Evolutionary conservation across 352 stramenopile species (phyloP), one percentile per base, ranked within the genome.

Genomic region (Phytopythium oedochilum): DNA sequence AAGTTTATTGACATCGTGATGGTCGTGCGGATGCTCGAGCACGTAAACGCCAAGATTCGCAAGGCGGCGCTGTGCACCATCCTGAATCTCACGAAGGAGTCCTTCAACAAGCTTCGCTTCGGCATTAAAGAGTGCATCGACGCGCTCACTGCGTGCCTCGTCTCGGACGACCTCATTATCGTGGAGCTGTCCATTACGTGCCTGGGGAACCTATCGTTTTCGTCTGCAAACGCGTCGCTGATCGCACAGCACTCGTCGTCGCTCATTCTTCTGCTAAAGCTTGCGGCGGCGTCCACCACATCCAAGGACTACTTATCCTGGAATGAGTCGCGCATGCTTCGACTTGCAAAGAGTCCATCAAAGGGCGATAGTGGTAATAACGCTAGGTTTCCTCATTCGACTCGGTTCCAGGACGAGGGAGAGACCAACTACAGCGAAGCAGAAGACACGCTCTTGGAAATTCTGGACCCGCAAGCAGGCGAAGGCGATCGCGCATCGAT

Each of bases 71-170:
- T 92, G 31, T 57, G 72, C 14, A 75, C 82, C 5, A 64, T 87
- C 3, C 45, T 81, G 2, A 70, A 87, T 59, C 55, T 90, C 10
- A 92, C 80, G 5, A 84, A 83, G 17, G 79, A 90, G 52, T 88
- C 83, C 0, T 89, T 90, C 49, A 90, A 90, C 61, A 90, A 90
- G 55, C 59, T 86, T 5, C 78, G 78, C 11, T 92, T 89, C 26
- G 79, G 80, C 1, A 66, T 86, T 9, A 59, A 61, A 10, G 73
- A 83, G 39, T 86, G 80, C 38, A 56, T 89, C 12, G 63, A 75
- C 28, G 76, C 76, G 8, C 59, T 92, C 26, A 48, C 89, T 17
- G 32, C 26, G 9, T 80, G 72, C 22, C 39, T 92, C 38, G 66
- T 61, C n/a, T 77, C 68, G 0, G 70, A 89, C 28, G 83, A 92